phyloP scores from a whole-genome alignment of 805 yeast genomes.

The Pichia nakasei region DNA sequence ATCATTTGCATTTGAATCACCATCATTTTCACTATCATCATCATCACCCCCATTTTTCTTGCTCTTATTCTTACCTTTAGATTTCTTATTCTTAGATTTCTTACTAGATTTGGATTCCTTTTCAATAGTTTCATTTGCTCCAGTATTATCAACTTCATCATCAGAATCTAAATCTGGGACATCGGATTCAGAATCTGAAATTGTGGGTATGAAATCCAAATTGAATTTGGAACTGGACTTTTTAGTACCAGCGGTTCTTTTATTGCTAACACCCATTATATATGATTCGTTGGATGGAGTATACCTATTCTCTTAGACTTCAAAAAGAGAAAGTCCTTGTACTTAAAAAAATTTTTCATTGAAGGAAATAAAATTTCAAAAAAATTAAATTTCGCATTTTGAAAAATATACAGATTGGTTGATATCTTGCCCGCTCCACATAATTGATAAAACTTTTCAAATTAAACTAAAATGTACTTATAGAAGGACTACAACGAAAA shows the following conservation, averaged over 20 bases:
- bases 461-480: no score
- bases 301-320: not conserved
- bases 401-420: no score
- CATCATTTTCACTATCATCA: conserved; percentile 13
- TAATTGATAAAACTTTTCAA: no score
- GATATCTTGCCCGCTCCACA: no score
- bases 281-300: no score
- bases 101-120: conserved; percentile 6
- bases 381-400: no score
- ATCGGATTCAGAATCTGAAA: conserved; percentile 70
- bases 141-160: conserved; percentile 17
- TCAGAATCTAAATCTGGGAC: conserved; percentile 33
- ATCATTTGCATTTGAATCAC: conserved; percentile 17
- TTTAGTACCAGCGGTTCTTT: not conserved
- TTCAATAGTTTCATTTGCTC: not conserved
- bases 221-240: conserved; percentile 3
- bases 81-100: not conserved
- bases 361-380: no score
- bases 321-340: not conserved
- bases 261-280: not conserved
- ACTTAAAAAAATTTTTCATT: not conserved
- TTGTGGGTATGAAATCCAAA: conserved; percentile 61
- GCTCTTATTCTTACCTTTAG: conserved; percentile 1
- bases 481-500: no score
- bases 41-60: not conserved